Percentiles rank a stretch among this genome's conserved stretches.
Conservation (phyloP, 306 rosid species). For the Vigna mungo region DNA sequence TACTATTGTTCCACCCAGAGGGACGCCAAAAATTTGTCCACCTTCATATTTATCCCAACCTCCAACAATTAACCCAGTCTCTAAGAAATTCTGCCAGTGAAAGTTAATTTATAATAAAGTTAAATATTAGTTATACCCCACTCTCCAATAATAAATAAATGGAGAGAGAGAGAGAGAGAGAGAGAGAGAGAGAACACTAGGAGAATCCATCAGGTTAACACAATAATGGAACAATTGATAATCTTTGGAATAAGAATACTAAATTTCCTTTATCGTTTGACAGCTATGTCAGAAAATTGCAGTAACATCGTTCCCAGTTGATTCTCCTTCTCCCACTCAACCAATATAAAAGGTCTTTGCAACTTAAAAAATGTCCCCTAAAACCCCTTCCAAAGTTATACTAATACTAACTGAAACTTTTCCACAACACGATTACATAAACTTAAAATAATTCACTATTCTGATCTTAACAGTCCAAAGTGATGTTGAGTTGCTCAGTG, state of each 20-base stretch:
- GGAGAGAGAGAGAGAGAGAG: neutral
- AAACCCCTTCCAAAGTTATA: neutral
- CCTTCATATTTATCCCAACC: constrained; percentile 99
- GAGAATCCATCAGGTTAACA: constrained; percentile 20
- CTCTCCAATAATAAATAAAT: neutral
- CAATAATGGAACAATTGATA: neutral
- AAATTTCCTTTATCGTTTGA: neutral
- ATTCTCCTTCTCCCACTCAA: neutral
- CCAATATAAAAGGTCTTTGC: neutral
- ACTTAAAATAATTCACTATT: neutral
- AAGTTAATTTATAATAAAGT: constrained; percentile 40
- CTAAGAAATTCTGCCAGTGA: constrained; percentile 71
- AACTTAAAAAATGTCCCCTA: neutral
- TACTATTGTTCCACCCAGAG: constrained; percentile 88
- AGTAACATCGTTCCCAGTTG: neutral
- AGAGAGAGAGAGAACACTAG: neutral
- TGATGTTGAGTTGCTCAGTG: neutral
- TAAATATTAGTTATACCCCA: neutral
- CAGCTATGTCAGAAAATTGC: neutral
- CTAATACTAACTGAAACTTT: neutral
- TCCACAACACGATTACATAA: neutral
- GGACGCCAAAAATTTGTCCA: constrained; percentile 88
- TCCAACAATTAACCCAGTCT: constrained; percentile 92
- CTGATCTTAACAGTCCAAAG: neutral
- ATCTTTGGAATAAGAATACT: neutral